Conservation (phyloP, 768 basidiomycete genomes). For the Macrocybe gigantea region DNA sequence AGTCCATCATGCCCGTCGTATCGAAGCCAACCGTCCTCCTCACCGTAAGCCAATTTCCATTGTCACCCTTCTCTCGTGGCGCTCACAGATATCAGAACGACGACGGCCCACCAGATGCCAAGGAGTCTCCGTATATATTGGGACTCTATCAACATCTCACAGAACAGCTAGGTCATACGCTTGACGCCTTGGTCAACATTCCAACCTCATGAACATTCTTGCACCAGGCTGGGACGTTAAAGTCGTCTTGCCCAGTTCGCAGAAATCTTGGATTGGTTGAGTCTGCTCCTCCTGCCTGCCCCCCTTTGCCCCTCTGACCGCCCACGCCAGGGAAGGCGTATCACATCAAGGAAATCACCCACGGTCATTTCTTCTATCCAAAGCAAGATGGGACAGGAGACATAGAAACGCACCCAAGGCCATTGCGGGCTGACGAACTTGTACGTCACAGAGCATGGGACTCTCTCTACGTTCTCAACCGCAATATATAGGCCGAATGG, state of each 20-base stretch:
- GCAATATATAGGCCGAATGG: slow-evolving; percentile 63
- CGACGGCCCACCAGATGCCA: slow-evolving; percentile 67
- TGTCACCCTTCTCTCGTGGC: background rate
- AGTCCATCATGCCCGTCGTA: slow-evolving; percentile 8
- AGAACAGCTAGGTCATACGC: slow-evolving; percentile 44
- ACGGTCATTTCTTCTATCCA: slow-evolving; percentile 76
- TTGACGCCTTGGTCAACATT: background rate
- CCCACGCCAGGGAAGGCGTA: slow-evolving; percentile 63
- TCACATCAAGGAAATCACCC: slow-evolving; percentile 68
- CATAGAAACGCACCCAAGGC: slow-evolving; percentile 50
- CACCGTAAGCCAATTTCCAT: slow-evolving; percentile 21
- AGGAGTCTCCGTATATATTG: slow-evolving; percentile 70
- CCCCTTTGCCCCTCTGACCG: background rate
- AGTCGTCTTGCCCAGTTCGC: slow-evolving; percentile 73
- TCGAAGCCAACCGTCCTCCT: slow-evolving; percentile 29
- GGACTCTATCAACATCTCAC: slow-evolving; percentile 63
- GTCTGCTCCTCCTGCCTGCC: background rate
- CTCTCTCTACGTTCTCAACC: background rate
- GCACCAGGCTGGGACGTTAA: slow-evolving; percentile 68
- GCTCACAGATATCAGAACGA: slow-evolving; percentile 53
- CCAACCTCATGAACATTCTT: background rate
- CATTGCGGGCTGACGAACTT: slow-evolving; percentile 69
- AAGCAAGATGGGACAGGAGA: slow-evolving; percentile 68
- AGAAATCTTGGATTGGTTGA: slow-evolving; percentile 86
- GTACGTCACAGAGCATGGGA: slow-evolving; percentile 23